Evolutionary conservation across 805 yeast species (phyloP).

Genomic region (Candida xiaguanensis): DNA sequence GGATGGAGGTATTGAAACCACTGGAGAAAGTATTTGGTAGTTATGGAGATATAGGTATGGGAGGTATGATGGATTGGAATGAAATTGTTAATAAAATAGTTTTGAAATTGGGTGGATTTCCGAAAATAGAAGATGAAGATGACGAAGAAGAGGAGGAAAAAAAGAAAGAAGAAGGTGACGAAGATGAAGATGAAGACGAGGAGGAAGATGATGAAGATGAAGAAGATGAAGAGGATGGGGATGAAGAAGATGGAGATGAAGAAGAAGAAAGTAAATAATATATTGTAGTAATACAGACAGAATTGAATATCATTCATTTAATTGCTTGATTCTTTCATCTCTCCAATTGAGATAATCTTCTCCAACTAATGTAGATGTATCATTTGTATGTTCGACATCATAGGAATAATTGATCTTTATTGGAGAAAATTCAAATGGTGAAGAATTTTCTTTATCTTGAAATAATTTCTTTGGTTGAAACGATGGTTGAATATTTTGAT

Average conservation of each 20-base stretch:
- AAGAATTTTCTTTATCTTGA: constrained; percentile 12
- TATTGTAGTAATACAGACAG: constrained; percentile 6
- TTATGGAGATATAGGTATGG: constrained; percentile 98
- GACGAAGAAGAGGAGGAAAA: constrained; percentile 44
- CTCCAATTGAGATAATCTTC: constrained; percentile 42
- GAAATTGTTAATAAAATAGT: constrained; percentile 87
- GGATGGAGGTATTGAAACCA: constrained; percentile 91
- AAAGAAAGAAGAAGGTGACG: constrained; percentile 45
- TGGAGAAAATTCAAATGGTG: constrained; percentile 13
- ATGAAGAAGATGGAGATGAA: constrained; percentile 7
- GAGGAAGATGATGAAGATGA: constrained; percentile 17
- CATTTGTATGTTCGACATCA: constrained; percentile 18
- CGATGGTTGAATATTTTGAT: background rate
- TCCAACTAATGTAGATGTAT: constrained; percentile 36
- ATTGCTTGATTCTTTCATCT: constrained; percentile 29
- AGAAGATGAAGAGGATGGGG: constrained; percentile 11
- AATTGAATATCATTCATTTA: constrained; percentile 12
- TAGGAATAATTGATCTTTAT: constrained; percentile 6
- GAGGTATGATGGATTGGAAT: constrained; percentile 98
- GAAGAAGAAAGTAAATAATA: constrained; percentile 1
- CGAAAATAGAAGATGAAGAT: constrained; percentile 48
- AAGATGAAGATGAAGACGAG: constrained; percentile 29
- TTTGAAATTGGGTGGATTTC: constrained; percentile 56
- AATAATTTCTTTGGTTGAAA: background rate
- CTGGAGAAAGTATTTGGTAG: constrained; percentile 90